Evolutionary conservation across 176 grass and related monocot genomes (phyloP).

Genomic region (Eremochloa ophiuroides): DNA sequence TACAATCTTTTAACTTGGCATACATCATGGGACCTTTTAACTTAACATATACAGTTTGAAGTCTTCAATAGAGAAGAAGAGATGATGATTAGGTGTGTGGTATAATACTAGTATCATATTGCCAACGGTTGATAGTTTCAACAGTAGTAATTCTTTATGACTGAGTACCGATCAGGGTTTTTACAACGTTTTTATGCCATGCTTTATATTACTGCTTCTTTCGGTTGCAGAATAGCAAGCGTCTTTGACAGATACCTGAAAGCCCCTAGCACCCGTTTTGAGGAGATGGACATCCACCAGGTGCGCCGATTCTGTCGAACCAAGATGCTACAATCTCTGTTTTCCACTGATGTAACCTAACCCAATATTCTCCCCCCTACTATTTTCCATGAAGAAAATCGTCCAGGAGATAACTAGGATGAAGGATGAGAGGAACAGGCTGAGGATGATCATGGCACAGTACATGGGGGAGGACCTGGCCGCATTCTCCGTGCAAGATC

Average conservation of each 20-base stretch:
- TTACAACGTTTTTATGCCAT: not conserved
- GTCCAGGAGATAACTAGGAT: constrained; percentile 64
- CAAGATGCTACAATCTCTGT: not conserved
- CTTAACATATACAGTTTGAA: not conserved
- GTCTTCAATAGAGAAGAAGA: not conserved
- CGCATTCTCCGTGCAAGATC: constrained; percentile 36
- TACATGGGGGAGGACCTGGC: constrained; percentile 53
- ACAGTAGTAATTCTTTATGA: not conserved
- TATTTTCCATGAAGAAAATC: constrained; percentile 45
- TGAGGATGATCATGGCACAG: constrained; percentile 43
- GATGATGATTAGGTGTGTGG: not conserved
- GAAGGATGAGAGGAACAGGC: constrained; percentile 68
- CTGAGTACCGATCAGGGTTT: not conserved
- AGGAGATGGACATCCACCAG: constrained; percentile 63
- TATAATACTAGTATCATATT: not conserved
- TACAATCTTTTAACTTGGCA: not conserved
- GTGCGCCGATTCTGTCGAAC: constrained; percentile 26
- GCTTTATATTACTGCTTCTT: not conserved
- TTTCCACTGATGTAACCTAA: not conserved
- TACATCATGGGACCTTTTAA: not conserved
- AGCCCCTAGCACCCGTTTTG: constrained; percentile 59
- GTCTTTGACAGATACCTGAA: constrained; percentile 81
- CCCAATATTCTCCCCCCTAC: not conserved
- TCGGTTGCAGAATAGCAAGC: constrained; percentile 43
- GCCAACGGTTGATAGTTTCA: not conserved